Base-by-base conservation (phyloP, 2,329 filamentous ascomycete species). In the Monascus ruber region DNA sequence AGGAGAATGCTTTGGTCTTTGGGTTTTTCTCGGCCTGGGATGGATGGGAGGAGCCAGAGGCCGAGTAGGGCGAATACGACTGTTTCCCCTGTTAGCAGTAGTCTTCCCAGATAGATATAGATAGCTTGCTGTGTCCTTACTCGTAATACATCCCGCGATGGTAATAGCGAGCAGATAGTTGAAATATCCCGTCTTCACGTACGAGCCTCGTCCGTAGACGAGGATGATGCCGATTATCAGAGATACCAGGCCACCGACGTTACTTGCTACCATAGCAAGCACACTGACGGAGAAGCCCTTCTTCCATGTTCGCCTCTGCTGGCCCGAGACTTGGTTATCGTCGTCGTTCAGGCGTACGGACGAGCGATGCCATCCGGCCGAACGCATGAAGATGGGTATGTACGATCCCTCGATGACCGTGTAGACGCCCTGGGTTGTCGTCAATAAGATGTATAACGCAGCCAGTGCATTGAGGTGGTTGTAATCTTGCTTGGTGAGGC, bases 301-400 rank as follows among this genome's bases (percentile, higher is more conserved):
- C 6, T 41, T 37, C 35, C 46, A 41, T 35, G 24, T 42, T 4
- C 34, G 36, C 31, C 36, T 36, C 26, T 42, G 28, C 10, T 42
- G 42, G 29, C 24, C 17, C 17, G 17, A 17, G 17, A 17, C 17
- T 17, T 17, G 42, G 33, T 11, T 26, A 17, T 24, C 36, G 38
- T 26, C 40, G 32, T 2, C 26, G 25, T 28, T 5, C 4, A 31
- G 26, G 7, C 26, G 31, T 26, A 26, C 25, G 26, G 35, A 37
- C 17, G 37, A 27, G 6, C 39, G 45, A 7, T 43, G 42, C 33
- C 42, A 45, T 10, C 45, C 46, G 3, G 42, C 39, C 24, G 46
- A 43, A 6, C 47, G 47, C 47, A 49, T 49, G 36, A 49, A 49
- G 10, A 49, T 46, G 4, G 47, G 47, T 17, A 49, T 49, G 24